Conservation (phyloP, 1,284 basidiomycete species). For the Vanrija pseudolonga region DNA sequence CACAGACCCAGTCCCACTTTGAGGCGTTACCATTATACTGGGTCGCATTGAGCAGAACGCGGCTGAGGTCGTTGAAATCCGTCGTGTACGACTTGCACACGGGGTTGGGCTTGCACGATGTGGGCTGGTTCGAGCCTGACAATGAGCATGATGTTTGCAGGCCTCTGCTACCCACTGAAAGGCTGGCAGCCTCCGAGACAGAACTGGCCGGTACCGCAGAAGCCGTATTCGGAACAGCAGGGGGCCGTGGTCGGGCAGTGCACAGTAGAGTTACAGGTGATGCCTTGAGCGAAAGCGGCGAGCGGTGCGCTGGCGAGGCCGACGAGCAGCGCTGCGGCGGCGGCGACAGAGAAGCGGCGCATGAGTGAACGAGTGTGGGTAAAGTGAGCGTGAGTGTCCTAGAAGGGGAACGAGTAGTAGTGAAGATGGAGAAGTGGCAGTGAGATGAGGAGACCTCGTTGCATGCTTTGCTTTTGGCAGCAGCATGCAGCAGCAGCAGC, state of each 20-base stretch:
- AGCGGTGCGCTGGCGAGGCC: constrained; percentile 9
- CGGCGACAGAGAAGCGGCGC: too few relatives aligned
- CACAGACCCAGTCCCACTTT: constrained; percentile 52
- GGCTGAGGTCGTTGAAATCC: constrained; percentile 62
- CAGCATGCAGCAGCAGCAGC: too few relatives aligned
- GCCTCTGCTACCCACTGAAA: constrained; percentile 46
- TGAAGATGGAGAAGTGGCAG: too few relatives aligned
- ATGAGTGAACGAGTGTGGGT: too few relatives aligned
- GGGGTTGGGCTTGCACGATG: constrained; percentile 67
- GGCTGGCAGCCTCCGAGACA: constrained; percentile 81
- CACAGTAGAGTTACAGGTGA: constrained; percentile 25
- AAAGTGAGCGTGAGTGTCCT: too few relatives aligned
- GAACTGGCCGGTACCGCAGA: constrained; percentile 62
- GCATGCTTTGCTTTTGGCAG: too few relatives aligned
- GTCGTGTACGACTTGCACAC: constrained; percentile 65
- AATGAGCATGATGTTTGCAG: constrained; percentile 2
- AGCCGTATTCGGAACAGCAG: constrained; percentile 74
- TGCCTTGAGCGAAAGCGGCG: constrained; percentile 9
- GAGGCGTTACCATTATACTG: constrained; percentile 69
- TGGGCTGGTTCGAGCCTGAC: constrained; percentile 56
- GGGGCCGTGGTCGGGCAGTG: constrained; percentile 60
- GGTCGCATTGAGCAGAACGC: constrained; percentile 58
- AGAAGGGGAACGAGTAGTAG: too few relatives aligned
- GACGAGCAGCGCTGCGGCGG: neutral
- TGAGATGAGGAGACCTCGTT: too few relatives aligned